Conservation (phyloP, 192 early-diverging fungal species). For the Coemansia asiatica region DNA sequence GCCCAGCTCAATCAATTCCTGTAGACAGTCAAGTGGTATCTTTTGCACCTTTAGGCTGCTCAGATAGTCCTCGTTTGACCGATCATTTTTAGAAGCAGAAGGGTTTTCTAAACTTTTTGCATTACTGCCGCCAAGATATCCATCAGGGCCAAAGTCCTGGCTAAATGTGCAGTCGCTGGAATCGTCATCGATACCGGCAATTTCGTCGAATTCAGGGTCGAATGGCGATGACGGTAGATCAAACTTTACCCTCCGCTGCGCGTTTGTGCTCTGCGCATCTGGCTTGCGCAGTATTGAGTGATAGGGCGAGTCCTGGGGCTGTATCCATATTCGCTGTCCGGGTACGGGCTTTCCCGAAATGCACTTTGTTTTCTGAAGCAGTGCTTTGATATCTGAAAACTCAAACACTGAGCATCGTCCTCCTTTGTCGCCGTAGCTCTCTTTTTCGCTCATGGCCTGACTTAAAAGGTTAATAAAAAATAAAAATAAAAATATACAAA, state of each 20-base stretch:
- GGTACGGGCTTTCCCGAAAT: constrained; percentile 22
- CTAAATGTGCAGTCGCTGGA: constrained; percentile 11
- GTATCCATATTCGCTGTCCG: constrained; percentile 18
- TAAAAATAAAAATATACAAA: background rate
- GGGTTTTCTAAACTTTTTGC: background rate
- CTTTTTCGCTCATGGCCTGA: background rate
- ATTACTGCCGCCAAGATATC: constrained; percentile 12
- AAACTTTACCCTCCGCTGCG: constrained; percentile 35
- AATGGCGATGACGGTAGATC: constrained; percentile 12
- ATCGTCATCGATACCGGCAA: constrained; percentile 4
- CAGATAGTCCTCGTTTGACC: constrained; percentile 11
- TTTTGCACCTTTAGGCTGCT: constrained; percentile 20
- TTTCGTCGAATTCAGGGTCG: constrained; percentile 2
- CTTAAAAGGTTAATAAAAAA: background rate
- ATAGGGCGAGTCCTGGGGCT: constrained; percentile 5
- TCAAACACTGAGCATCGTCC: constrained; percentile 28
- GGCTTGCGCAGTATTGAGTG: constrained; percentile 23
- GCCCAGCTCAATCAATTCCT: constrained; percentile 35
- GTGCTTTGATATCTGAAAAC: constrained; percentile 26
- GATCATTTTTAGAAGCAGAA: background rate
- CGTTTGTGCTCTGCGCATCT: background rate
- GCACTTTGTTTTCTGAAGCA: constrained; percentile 28
- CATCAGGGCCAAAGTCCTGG: constrained; percentile 9
- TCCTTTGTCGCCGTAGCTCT: background rate
- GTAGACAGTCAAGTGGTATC: constrained; percentile 28